These are phyloP conservation scores for Mycena epipterygia DNA, from an alignment of 768 basidiomycete species.

Conservation along the genomic window DNA sequence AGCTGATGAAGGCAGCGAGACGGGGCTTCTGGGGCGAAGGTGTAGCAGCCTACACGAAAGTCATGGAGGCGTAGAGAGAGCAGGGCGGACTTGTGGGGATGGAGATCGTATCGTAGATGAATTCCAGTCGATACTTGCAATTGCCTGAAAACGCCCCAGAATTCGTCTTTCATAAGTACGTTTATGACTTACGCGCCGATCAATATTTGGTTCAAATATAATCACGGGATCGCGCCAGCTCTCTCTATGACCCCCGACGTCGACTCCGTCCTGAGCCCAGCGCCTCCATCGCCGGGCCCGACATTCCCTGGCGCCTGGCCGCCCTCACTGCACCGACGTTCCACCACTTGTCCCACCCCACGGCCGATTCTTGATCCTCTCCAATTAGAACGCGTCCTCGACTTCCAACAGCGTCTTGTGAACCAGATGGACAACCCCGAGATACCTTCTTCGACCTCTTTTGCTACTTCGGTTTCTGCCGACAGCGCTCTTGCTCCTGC, in stretches of 20 bases:
- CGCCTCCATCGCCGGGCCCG: constrained; percentile 47
- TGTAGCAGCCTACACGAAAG: constrained; percentile 1
- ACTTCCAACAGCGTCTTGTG: constrained; percentile 44
- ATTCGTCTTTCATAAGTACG: no score
- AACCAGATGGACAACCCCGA: constrained; percentile 27
- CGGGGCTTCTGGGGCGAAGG: constrained; percentile 28
- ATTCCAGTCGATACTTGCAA: no score
- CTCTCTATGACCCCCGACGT: constrained; percentile 10
- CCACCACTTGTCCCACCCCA: constrained; percentile 38
- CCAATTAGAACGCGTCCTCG: constrained; percentile 46
- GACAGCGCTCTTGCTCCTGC: constrained; percentile 26
- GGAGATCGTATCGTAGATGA: no score
- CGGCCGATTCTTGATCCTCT: constrained; percentile 26
- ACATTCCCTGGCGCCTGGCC: constrained; percentile 63
- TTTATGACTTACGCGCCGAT: no score
- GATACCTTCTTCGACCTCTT: constrained; percentile 16
- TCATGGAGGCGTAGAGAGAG: constrained; percentile 1
- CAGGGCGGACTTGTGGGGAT: constrained; percentile 21
- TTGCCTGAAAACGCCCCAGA: no score
- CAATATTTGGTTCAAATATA: no score
- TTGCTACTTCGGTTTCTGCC: constrained; percentile 21
- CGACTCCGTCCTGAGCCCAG: constrained; percentile 25
- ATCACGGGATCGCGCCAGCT: constrained; percentile 9
- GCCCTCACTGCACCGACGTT: constrained; percentile 38
- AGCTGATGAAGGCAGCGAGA: constrained; percentile 18